A percentile compares a stretch with the other conserved stretches of the same genome.
These are phyloP conservation scores for Dalbergia cultrata DNA, from an alignment of 306 rosid genomes.

Conservation along the genomic window DNA sequence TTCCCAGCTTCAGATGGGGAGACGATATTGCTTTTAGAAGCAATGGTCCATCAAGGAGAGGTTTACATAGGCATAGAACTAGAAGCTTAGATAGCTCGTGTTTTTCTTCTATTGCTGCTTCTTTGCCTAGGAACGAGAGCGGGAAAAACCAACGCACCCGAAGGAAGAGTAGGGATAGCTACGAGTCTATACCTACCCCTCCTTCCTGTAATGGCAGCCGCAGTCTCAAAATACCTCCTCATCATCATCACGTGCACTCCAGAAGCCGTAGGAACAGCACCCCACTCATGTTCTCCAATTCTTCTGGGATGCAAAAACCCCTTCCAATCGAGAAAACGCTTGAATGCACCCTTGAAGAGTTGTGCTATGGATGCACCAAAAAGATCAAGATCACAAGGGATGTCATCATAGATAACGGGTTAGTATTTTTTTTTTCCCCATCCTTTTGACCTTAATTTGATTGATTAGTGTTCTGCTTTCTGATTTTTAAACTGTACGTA, in stretches of 20 bases:
- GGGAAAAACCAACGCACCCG: conserved; percentile 21
- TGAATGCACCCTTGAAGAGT: conserved; percentile 86
- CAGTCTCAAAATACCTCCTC: conserved; percentile 2
- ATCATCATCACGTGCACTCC: neutral
- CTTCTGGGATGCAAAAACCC: conserved; percentile 78
- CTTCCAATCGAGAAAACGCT: conserved; percentile 72
- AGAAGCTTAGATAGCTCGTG: conserved; percentile 42
- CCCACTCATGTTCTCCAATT: conserved; percentile 81
- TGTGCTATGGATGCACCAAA: conserved; percentile 85
- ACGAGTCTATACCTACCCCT: conserved; percentile 16
- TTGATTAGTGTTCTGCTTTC: neutral
- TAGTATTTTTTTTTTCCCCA: conserved; percentile 16
- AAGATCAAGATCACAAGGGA: conserved; percentile 73
- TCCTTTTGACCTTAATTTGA: neutral
- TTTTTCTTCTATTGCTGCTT: conserved; percentile 24
- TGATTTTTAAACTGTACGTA: neutral
- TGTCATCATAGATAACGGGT: conserved; percentile 65
- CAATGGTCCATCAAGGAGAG: conserved; percentile 16
- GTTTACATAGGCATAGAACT: conserved; percentile 39
- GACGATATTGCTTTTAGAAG: conserved; percentile 17
- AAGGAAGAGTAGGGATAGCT: conserved; percentile 33
- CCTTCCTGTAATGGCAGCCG: conserved; percentile 32
- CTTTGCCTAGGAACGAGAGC: conserved; percentile 46
- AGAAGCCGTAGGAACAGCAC: conserved; percentile 45
- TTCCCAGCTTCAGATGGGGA: conserved; percentile 41